Evolutionary conservation across 805 yeast species (phyloP), one percentile per base, ranked within the genome.

Genomic region (Cephaloascus albidus): DNA sequence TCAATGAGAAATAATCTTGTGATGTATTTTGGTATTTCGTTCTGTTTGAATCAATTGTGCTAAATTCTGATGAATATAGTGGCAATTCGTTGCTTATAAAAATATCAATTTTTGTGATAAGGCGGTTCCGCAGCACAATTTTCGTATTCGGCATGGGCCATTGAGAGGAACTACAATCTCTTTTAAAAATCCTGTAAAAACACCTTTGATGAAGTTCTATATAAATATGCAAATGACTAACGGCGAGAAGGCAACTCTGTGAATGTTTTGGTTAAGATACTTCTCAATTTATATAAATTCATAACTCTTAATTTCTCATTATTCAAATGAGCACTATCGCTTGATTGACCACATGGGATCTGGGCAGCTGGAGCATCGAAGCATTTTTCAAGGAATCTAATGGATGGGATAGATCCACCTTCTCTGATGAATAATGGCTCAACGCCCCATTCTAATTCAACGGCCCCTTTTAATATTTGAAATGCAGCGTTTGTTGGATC

Each of bases 341-440:
- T 78, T 2, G 90, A 75, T 62, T 90, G 98, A 0, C 97, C 98
- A 53, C 97, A 87, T 2, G 98, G 97, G 27, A 93, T 75, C 58
- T 93, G 97, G 1, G 90, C 94, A 2, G 96, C 97, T 19, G 86
- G 85, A 3, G 97, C 96, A 38, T 70, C 59, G 47, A 90, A 85
- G 10, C 73, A 65, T 56, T 85, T 85, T 51, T 90, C 98, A 46
- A 90, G 61, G 43, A 82, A 83, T 45, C 96, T 63, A 5, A 93
- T 79, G 10, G 90, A 81, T 2, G 98, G 97, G 55, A 90, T 88
- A 0, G 97, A 86, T 0, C 98, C 98, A 44, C 98, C 98, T 63
- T 93, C 98, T 47, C 97, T 75, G 26, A 93, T 85, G 43, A 79
- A 81, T 33, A 90, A 62, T 2, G 97, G 97, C 40, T 84, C 85